phyloP scores from a whole-genome alignment of 306 rosid genomes.

The Prunus padus region DNA sequence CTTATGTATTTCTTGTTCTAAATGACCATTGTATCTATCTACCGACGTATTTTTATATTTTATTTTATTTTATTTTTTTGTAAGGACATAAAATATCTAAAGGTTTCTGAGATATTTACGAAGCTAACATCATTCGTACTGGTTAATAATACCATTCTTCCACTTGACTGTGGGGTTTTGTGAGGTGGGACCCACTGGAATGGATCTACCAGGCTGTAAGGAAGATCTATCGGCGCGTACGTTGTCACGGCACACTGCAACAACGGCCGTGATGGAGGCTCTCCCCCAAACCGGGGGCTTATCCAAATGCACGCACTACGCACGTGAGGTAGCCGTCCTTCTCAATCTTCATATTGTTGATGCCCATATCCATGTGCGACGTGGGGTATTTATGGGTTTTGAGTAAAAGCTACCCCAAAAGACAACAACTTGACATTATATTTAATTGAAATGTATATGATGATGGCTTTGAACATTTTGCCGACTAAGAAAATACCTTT shows the following conservation, averaged over 20 bases:
- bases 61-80: background rate
- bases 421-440: no score
- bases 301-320: background rate
- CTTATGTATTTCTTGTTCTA: background rate
- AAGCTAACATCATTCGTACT: background rate
- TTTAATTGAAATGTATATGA: no score
- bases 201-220: background rate
- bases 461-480: no score
- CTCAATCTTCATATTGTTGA: no score
- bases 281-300: background rate
- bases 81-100: background rate
- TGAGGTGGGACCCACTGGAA: background rate
- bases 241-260: background rate
- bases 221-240: background rate
- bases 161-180: background rate
- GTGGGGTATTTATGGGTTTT: background rate
- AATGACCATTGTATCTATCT: background rate
- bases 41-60: background rate
- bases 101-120: background rate
- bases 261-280: background rate
- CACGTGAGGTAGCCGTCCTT: conserved; percentile 1
- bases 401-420: no score
- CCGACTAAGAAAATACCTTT: no score
- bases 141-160: background rate
- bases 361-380: no score